Base-by-base conservation (phyloP, 2,329 filamentous ascomycete species). In the Penicillium glabrum region DNA sequence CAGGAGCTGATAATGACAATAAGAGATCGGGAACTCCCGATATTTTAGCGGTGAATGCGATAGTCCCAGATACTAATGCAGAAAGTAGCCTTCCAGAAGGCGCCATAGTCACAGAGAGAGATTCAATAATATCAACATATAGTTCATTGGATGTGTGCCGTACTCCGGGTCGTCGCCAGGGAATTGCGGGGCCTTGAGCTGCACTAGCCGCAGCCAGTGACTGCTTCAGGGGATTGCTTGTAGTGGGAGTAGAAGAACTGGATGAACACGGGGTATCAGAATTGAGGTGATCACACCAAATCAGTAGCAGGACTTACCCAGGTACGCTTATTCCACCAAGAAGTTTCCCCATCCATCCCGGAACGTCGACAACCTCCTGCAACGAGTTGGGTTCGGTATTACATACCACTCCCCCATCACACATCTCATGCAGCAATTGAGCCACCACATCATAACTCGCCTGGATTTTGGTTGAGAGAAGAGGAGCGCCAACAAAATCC, bases 101-200 rank as follows among this genome's bases (percentile, higher is more conserved):
- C 0, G 95, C 92, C 43, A 98, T 83, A 0, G 89, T 96, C 41
- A 97, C 91, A 1, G 87, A 86, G 0, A 99, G 80, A 1, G 90
- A 91, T 78, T 99, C 95, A 59, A 99, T 86, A 13, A 99, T 86
- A 72, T 99, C 95, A 56, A 96, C 93, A 72, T 98, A 98, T 64
- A 99, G 82, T 75, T 99, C 95, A 75, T 98, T 99, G 54, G 90
- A 96, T 4, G 93, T 98, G 74, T 99, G 95, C 16, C 93, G 85
- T 52, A 99, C 95, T 68, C 96, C 96, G 39, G 91, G 86, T 59
- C 92, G 83, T 60, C 95, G 86, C 95, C 95, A 99, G 1, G 93
- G 93, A 41, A 98, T 85, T 2, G 86, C 80, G 56, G 71, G 82
- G 63, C 69, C 78, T 56, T 66, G 75, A 62, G 67, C 61, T 46